Evolutionary conservation across 192 early-diverging fungal species (phyloP).

Genomic region (Globomyces pollinis-pini): DNA sequence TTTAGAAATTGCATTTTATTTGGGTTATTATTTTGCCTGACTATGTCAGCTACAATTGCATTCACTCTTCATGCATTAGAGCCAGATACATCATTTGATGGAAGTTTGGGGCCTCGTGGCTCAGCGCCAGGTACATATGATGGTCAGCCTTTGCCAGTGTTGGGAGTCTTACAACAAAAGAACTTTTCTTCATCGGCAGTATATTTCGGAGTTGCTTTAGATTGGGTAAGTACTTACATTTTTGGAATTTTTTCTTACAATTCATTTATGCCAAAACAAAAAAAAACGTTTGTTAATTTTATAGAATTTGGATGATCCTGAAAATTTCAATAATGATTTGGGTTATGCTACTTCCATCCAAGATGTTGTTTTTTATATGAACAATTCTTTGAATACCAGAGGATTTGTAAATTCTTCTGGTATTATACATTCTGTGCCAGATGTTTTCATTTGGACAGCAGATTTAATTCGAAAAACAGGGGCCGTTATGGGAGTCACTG

Average conservation of each 20-base stretch:
- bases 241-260: too few relatives aligned
- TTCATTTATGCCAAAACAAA: too few relatives aligned
- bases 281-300: not conserved
- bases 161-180: constrained; percentile 10
- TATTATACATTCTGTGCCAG: constrained; percentile 10
- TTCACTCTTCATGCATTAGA: not conserved
- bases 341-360: constrained; percentile 17
- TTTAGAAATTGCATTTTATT: not conserved
- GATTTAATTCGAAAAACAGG: constrained; percentile 16
- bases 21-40: not conserved
- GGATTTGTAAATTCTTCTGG: constrained; percentile 18
- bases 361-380: constrained; percentile 17
- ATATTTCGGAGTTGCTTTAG: constrained; percentile 25
- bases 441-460: constrained; percentile 22
- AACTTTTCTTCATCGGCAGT: constrained; percentile 4
- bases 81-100: constrained; percentile 7
- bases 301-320: constrained; percentile 21
- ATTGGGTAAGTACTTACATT: too few relatives aligned
- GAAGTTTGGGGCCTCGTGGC: constrained; percentile 15
- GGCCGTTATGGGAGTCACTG: constrained; percentile 28
- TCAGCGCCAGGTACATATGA: constrained; percentile 13
- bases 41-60: not conserved
- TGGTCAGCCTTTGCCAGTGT: constrained; percentile 22
- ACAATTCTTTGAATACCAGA: constrained; percentile 1
- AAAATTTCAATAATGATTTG: constrained; percentile 16